A percentile compares a stretch with the other conserved stretches of the same genome.
Evolutionary conservation across 2,329 filamentous ascomycete genomes (phyloP).

Genomic region (Stagonosporopsis rhizophila): DNA sequence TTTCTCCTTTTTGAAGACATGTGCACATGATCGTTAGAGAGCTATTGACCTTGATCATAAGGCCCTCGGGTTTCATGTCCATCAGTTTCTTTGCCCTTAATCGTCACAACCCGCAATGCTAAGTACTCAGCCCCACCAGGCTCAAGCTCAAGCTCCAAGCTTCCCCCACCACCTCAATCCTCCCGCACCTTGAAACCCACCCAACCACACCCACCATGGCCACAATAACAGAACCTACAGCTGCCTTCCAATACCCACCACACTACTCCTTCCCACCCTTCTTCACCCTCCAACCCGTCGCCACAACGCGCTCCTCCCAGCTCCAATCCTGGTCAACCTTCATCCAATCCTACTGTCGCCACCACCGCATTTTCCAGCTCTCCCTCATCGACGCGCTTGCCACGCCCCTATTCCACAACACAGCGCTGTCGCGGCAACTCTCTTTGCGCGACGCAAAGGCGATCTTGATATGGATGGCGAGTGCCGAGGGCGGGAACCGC

Average conservation of each 20-base stretch:
- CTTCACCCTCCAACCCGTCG: conserved; percentile 82
- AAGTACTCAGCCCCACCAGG: conserved; percentile 13
- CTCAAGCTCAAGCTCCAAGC: conserved; percentile 17
- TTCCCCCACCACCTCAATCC: conserved; percentile 6
- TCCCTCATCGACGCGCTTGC: conserved; percentile 64
- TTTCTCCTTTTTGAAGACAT: background rate
- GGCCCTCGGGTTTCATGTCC: background rate
- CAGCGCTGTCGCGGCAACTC: conserved; percentile 53
- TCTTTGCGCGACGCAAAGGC: conserved; percentile 60
- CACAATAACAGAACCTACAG: conserved; percentile 2
- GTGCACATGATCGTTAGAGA: background rate
- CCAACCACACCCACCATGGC: conserved; percentile 7
- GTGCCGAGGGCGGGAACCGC: conserved; percentile 58
- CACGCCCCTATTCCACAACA: conserved; percentile 65
- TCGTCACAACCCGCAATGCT: background rate
- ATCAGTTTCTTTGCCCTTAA: background rate
- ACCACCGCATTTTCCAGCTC: conserved; percentile 79
- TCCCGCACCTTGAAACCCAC: background rate
- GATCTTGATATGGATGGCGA: conserved; percentile 64
- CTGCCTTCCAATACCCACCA: conserved; percentile 52
- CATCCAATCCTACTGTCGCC: conserved; percentile 81
- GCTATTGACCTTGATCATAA: background rate
- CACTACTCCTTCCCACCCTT: conserved; percentile 81
- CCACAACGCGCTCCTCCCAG: conserved; percentile 75
- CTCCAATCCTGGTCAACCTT: conserved; percentile 86